A percentile compares a stretch with the other conserved stretches of the same genome.
Evolutionary conservation across 2,329 filamentous ascomycete species (phyloP).

Genomic region (Penicillium decumbens): DNA sequence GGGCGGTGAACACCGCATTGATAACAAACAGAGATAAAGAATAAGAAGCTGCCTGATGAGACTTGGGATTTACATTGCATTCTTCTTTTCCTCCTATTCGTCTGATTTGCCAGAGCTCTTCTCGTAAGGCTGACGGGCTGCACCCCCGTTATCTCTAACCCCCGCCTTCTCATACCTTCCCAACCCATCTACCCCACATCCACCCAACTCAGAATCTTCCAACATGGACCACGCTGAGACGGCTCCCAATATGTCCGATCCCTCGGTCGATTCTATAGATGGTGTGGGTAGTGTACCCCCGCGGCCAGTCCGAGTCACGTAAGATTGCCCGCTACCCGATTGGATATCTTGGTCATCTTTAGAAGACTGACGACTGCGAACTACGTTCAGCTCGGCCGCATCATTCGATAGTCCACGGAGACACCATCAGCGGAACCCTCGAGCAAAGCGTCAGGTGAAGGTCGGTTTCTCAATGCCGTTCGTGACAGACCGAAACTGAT

Average conservation of each 20-base stretch:
- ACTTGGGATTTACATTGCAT: neutral
- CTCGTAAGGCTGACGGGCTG: conserved; percentile 23
- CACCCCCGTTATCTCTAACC: conserved; percentile 16
- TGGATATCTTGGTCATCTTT: neutral
- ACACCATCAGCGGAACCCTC: conserved; percentile 60
- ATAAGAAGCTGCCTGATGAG: conserved; percentile 17
- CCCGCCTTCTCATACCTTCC: conserved; percentile 10
- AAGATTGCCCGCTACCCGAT: conserved; percentile 3
- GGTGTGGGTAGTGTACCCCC: conserved; percentile 6
- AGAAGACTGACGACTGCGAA: neutral
- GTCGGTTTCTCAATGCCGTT: conserved; percentile 32
- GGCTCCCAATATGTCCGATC: conserved; percentile 9
- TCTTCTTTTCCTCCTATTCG: neutral
- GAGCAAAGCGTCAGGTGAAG: conserved; percentile 59
- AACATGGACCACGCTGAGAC: conserved; percentile 9
- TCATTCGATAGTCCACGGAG: conserved; percentile 60
- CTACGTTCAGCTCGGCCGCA: conserved; percentile 25
- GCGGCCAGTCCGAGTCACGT: conserved; percentile 12
- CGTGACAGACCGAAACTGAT: conserved; percentile 6
- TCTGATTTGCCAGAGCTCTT: neutral
- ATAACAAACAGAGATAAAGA: conserved; percentile 12
- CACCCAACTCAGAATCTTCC: neutral
- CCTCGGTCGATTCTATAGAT: conserved; percentile 6
- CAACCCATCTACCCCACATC: conserved; percentile 22
- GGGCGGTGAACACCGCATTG: conserved; percentile 21